phyloP scores from a whole-genome alignment of 2,329 filamentous ascomycete genomes.

The Endothia cerciana region DNA sequence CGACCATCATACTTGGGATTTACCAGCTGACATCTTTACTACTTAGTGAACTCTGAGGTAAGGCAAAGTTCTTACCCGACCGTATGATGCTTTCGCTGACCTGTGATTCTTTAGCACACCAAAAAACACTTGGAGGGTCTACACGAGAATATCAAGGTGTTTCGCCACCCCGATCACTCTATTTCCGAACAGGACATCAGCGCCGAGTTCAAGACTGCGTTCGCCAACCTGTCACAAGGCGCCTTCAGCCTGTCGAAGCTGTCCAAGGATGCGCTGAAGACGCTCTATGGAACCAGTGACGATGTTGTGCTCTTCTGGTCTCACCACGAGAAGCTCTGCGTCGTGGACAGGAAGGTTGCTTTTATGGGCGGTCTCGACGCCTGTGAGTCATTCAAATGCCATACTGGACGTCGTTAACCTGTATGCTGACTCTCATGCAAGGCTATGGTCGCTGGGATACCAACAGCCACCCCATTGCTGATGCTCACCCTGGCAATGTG shows the following conservation, averaged over 20 bases:
- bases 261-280: conserved; percentile 73
- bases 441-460: conserved; percentile 88
- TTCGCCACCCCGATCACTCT: conserved; percentile 86
- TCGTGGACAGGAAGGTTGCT: conserved; percentile 76
- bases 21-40: conserved; percentile 9
- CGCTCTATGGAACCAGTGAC: conserved; percentile 79
- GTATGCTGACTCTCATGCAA: conserved; percentile 31
- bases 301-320: conserved; percentile 89
- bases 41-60: conserved; percentile 37
- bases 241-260: conserved; percentile 64
- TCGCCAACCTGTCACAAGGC: conserved; percentile 44
- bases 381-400: conserved; percentile 61
- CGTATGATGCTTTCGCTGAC: not conserved
- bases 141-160: conserved; percentile 84
- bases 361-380: conserved; percentile 94
- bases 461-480: conserved; percentile 81
- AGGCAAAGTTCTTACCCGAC: not conserved
- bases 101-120: conserved; percentile 60
- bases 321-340: conserved; percentile 87
- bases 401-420: too few relatives aligned
- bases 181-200: conserved; percentile 60
- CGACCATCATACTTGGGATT: conserved; percentile 37
- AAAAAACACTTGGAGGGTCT: conserved; percentile 77
- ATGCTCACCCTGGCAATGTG: conserved; percentile 78
- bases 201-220: conserved; percentile 29